phyloP scores from a whole-genome alignment of 768 basidiomycete species.

The Kondoa subrosea region DNA sequence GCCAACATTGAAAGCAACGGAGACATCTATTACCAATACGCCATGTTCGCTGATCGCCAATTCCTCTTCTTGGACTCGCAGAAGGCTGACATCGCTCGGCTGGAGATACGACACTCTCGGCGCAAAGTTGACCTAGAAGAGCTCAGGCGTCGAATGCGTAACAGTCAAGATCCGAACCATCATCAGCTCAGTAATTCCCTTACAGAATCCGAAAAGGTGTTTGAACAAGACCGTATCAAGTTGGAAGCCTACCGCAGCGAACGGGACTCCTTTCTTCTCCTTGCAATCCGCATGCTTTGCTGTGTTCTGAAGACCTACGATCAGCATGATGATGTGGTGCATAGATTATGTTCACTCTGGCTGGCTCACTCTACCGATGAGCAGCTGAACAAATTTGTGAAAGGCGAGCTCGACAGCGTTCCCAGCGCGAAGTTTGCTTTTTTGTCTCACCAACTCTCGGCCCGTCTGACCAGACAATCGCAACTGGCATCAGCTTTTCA shows the following conservation, averaged over 20 bases:
- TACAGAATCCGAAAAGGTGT: slow-evolving; percentile 34
- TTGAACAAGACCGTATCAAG: slow-evolving; percentile 42
- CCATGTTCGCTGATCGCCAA: slow-evolving; percentile 75
- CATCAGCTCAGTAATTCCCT: slow-evolving; percentile 34
- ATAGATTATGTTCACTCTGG: slow-evolving; percentile 80
- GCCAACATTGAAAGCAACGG: background rate
- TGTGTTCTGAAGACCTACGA: slow-evolving; percentile 54
- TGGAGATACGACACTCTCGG: slow-evolving; percentile 54
- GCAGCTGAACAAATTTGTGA: slow-evolving; percentile 34
- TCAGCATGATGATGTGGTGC: slow-evolving; percentile 57
- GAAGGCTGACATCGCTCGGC: slow-evolving; percentile 52
- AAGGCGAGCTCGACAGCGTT: slow-evolving; percentile 38
- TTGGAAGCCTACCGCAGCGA: slow-evolving; percentile 37
- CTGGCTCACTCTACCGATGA: slow-evolving; percentile 58
- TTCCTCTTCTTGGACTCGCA: slow-evolving; percentile 48
- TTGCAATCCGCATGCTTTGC: slow-evolving; percentile 74
- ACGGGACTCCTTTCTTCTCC: slow-evolving; percentile 48
- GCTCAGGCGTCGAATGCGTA: slow-evolving; percentile 22
- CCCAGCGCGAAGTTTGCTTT: slow-evolving; percentile 81
- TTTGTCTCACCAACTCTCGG: slow-evolving; percentile 80
- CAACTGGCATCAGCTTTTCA: slow-evolving; percentile 37
- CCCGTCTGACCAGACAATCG: slow-evolving; percentile 47
- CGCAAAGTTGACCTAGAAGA: slow-evolving; percentile 54
- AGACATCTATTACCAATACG: slow-evolving; percentile 60
- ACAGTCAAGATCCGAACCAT: slow-evolving; percentile 29